Evolutionary conservation across 1,284 basidiomycete species (phyloP), one percentile per base, ranked within the genome.

Genomic region (Agroathelia rolfsii): DNA sequence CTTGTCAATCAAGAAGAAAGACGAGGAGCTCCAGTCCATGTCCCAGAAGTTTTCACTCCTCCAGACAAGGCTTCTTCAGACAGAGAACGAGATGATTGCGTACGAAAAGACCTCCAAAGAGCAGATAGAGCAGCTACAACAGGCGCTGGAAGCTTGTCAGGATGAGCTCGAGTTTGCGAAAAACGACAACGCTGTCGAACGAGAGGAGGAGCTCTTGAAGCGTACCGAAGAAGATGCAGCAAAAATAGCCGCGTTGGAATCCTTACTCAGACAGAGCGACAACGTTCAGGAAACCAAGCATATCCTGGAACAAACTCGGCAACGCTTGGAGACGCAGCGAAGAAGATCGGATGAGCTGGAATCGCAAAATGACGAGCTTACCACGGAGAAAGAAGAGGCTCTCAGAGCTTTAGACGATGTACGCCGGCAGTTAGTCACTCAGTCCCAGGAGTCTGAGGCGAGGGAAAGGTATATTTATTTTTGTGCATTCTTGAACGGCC

Each of bases 181-280:
- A n/a, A 52, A 58, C 36, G n/a, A n/a, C n/a, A 38, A 51, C 17
- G 48, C 50, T 11, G 54, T 67, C 24, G 51, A 62, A 41, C 43
- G 63, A 30, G 76, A 80, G 46, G 62, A 65, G 21, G 72, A 74
- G 39, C 44, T 78, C 22, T 40, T 76, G 41, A 56, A 59, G 44
- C 59, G 76, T 40, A 72, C 80, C 21, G 77, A 80, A 28, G 74
- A 76, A 46, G 77, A 80, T 37, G 70, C 71, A 26, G 70, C 66
- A 1, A 76, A 70, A 51, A 73, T 77, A 18, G 46, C 50, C 4
- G 61, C 69, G 3, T 45, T 79, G 32, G 68, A 76, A 45, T 51
- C 48, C 30, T 49, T 68, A 44, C 44, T 67, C 5, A 44, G 55
- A n/a, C n/a, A n/a, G n/a, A n/a, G n/a, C n/a, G n/a, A n/a, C 19